phyloP scores from a whole-genome alignment of 1,284 basidiomycete genomes.

The Farysia itapuensis region DNA sequence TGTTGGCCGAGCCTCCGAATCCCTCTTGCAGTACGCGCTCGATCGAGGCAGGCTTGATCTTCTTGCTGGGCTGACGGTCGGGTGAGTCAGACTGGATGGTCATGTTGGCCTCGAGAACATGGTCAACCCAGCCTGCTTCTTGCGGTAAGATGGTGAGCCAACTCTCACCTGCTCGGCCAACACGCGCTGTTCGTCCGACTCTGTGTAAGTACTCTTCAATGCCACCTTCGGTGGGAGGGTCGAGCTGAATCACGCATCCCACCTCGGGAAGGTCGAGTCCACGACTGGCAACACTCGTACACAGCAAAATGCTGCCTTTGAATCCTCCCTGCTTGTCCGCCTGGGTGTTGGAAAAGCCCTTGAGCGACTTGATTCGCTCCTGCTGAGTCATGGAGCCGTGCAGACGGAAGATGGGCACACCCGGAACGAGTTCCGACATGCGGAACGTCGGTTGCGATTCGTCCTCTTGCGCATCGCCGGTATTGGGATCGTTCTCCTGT shows the following conservation, averaged over 20 bases:
- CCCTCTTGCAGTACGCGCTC: constrained; percentile 64
- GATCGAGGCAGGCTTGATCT: constrained; percentile 22
- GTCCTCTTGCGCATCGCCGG: constrained; percentile 53
- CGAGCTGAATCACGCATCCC: constrained; percentile 90
- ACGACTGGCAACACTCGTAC: constrained; percentile 94
- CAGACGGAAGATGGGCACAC: constrained; percentile 79
- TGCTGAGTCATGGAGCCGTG: constrained; percentile 87
- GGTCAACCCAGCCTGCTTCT: constrained; percentile 83
- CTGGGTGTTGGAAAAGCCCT: constrained; percentile 66
- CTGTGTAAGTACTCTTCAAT: constrained; percentile 96
- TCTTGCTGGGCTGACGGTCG: constrained; percentile 8
- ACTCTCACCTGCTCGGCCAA: constrained; percentile 80
- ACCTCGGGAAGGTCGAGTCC: constrained; percentile 97
- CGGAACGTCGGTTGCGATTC: constrained; percentile 44
- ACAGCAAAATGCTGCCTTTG: constrained; percentile 72
- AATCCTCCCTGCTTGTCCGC: constrained; percentile 5
- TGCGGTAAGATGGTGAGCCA: constrained; percentile 89
- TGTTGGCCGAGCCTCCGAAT: constrained; percentile 68
- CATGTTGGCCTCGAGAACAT: constrained; percentile 66
- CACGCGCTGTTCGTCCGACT: constrained; percentile 94
- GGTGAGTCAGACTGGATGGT: constrained; percentile 13
- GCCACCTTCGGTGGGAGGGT: constrained; percentile 95
- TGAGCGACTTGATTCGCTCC: constrained; percentile 78
- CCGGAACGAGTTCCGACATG: constrained; percentile 71
- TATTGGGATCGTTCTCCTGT: constrained; percentile 23